Conservation (phyloP, 2,329 filamentous ascomycete species). For the Xylaria arbuscula region DNA sequence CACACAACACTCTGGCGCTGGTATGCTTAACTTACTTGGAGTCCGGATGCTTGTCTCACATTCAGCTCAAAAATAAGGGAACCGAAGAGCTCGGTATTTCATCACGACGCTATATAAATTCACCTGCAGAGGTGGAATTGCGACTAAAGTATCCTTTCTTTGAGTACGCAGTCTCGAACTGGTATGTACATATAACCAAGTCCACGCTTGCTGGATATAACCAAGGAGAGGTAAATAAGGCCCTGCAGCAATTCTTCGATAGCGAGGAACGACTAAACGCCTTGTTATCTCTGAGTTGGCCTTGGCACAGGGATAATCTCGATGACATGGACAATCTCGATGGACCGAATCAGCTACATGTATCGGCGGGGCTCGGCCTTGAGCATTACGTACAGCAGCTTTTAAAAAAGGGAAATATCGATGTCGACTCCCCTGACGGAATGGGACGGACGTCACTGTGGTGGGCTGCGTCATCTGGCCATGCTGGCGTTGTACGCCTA, state of each 20-base stretch:
- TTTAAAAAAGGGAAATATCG: conserved; percentile 5
- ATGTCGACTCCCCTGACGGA: conserved; percentile 8
- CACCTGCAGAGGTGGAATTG: neutral
- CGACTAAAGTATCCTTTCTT: conserved; percentile 24
- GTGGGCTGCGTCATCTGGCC: conserved; percentile 28
- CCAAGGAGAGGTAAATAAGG: conserved; percentile 21
- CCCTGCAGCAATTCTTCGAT: conserved; percentile 8
- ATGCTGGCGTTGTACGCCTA: conserved; percentile 16
- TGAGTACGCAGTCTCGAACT: conserved; percentile 25
- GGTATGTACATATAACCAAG: conserved; percentile 21
- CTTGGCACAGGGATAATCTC: neutral
- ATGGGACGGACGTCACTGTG: conserved; percentile 20
- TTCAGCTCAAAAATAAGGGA: neutral
- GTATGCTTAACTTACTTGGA: conserved; percentile 22
- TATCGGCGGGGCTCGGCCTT: conserved; percentile 17
- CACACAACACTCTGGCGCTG: conserved; percentile 22
- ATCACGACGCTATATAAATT: neutral
- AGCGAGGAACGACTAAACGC: neutral
- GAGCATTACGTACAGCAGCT: conserved; percentile 18
- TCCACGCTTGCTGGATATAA: conserved; percentile 14
- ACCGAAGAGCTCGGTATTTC: neutral
- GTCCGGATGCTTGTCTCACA: conserved; percentile 1
- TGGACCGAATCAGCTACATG: conserved; percentile 13
- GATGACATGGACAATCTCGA: neutral
- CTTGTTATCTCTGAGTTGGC: conserved; percentile 3